Evolutionary conservation across 148 eudicot species (phyloP).

Genomic region (Chenopodium quinoa): DNA sequence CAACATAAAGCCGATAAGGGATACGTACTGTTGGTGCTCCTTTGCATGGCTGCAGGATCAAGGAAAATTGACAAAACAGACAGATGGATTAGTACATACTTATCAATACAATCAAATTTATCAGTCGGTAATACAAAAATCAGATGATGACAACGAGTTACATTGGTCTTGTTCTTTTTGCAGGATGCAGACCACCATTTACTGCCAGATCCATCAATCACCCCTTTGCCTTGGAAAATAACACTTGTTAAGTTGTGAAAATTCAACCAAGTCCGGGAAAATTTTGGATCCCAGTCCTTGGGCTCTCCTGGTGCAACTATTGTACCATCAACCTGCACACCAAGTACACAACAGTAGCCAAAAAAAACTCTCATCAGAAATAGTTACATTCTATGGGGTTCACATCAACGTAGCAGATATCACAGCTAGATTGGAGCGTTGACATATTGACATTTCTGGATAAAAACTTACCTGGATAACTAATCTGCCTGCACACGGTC

Average conservation of each 20-base stretch:
- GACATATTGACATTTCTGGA: neutral
- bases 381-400: neutral
- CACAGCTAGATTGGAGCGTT: neutral
- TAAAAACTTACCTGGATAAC: constrained; percentile 55
- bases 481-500: constrained; percentile 73
- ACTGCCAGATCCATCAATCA: constrained; percentile 95
- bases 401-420: constrained; percentile 4
- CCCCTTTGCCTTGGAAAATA: constrained; percentile 81
- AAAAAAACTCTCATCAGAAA: neutral
- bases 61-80: constrained; percentile 21
- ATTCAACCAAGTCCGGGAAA: constrained; percentile 63
- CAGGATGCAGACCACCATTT: constrained; percentile 99
- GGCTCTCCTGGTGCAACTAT: constrained; percentile 92
- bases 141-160: constrained; percentile 27
- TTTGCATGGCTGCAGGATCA: constrained; percentile 67
- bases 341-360: neutral
- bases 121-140: neutral
- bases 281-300: constrained; percentile 67
- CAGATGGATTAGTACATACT: constrained; percentile 21
- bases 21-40: constrained; percentile 89
- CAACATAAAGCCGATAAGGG: constrained; percentile 4
- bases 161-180: constrained; percentile 91
- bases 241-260: constrained; percentile 68
- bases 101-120: neutral
- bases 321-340: constrained; percentile 77